Base-by-base conservation (phyloP, 106 monocot species). In the Gastrodia elata region DNA sequence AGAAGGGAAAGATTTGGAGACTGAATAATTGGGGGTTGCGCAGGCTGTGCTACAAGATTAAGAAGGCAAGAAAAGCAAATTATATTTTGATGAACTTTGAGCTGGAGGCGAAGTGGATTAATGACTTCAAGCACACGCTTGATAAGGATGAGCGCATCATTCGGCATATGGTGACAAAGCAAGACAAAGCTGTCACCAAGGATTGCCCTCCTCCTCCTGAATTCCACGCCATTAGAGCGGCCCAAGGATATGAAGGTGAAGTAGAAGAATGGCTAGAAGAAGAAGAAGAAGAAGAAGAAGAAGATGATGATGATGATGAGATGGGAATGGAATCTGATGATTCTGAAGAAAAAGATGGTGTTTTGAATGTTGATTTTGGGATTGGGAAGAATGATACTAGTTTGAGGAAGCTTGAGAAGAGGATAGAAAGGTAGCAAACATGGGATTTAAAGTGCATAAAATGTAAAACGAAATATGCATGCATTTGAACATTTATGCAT, bases 11-110 rank as follows among this genome's bases (percentile, higher is more conserved):
- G 58, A 87, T 98, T 77, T 98, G 88, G 86, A 86, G 98, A 68
- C 56, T 98, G 52, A 98, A 98, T 68, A 77, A 98, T 69, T 98
- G 98, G 98, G 98, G 98, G 8, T 72, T 98, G 28, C 84, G 98
- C 0, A 81, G 83, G 46, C 84, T 98, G 36, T 90, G 88, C 8
- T 98, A 98, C 80, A 90, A 93, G 43, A 91, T 98, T 70, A 88
- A 84, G 77, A 98, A 93, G 44, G 87, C 93, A 28, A 88, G 68
- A 11, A 85, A 85, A 25, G 98, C 98, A 13, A 93, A 91, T 80
- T 98, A 98, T 70, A 73, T 98, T 34, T 42, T 98, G 30, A 98
- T 98, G 98, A 98, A 98, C 79, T 98, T 93, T 69, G 93, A 98
- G 91, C 18, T 98, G 1, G 93, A 93, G 46, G 80, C 98, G 24